Evolutionary conservation across 176 grass and related monocot species (phyloP).

Genomic region (Secale cereale): DNA sequence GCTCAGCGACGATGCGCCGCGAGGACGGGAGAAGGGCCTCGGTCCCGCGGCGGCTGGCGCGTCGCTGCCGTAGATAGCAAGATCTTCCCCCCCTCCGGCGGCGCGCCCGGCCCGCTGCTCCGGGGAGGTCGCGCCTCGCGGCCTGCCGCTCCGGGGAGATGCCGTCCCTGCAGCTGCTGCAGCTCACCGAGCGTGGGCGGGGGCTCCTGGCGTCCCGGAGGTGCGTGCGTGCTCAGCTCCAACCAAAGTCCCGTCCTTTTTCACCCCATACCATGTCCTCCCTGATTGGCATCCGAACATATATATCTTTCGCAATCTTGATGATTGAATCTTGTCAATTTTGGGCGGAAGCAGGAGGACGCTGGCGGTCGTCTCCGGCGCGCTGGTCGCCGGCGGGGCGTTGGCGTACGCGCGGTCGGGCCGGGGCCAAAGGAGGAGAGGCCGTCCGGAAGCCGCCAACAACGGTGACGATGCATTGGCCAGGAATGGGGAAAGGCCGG

Average conservation of each 20-base stretch:
- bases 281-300: not conserved
- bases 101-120: not conserved
- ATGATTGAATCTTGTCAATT: not conserved
- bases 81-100: not conserved
- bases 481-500: conserved; percentile 30
- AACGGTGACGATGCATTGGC: conserved; percentile 10
- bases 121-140: conserved; percentile 8
- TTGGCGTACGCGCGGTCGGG: conserved; percentile 65
- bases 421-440: conserved; percentile 24
- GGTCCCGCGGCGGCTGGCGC: not conserved
- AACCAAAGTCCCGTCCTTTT: not conserved
- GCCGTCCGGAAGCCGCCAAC: not conserved
- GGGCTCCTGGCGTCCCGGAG: conserved; percentile 69
- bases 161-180: conserved; percentile 87
- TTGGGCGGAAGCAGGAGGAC: conserved; percentile 48
- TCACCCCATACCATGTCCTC: not conserved
- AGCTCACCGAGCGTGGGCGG: conserved; percentile 68
- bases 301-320: no score
- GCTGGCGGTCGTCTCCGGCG: conserved; percentile 70
- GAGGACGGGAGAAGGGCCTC: not conserved
- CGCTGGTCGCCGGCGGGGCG: conserved; percentile 80
- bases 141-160: conserved; percentile 34
- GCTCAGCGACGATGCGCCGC: not conserved
- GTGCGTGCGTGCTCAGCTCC: conserved; percentile 21
- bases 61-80: not conserved